phyloP scores from a whole-genome alignment of 768 basidiomycete species.

The Mycena galericulata region DNA sequence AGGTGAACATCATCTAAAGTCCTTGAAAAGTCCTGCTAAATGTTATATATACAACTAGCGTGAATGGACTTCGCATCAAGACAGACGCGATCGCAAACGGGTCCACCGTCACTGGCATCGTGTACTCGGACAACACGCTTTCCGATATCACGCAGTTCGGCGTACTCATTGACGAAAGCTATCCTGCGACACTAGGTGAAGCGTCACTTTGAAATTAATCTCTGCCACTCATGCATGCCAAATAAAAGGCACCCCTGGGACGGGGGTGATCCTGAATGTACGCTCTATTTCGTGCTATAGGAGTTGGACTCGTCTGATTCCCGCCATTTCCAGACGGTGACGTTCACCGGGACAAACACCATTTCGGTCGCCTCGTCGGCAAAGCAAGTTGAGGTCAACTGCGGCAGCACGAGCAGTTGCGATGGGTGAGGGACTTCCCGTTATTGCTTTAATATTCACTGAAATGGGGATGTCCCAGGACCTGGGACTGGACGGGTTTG shows the following conservation, averaged over 20 bases:
- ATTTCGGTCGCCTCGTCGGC: conserved; percentile 33
- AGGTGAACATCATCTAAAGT: conserved; percentile 9
- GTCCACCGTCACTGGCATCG: conserved; percentile 33
- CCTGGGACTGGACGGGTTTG: conserved; percentile 36
- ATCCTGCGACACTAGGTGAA: conserved; percentile 33
- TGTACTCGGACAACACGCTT: conserved; percentile 35
- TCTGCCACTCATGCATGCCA: no score
- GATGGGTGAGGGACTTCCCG: conserved; percentile 23
- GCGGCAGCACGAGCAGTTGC: conserved; percentile 36
- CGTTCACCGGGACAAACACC: conserved; percentile 36
- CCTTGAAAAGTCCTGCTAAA: not conserved
- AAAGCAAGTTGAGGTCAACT: conserved; percentile 37
- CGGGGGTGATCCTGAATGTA: conserved; percentile 38
- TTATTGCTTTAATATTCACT: not conserved
- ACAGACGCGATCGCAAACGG: conserved; percentile 32
- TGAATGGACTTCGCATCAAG: conserved; percentile 38
- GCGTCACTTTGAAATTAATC: no score
- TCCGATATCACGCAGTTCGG: conserved; percentile 36
- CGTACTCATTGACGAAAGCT: conserved; percentile 38
- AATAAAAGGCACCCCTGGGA: conserved; percentile 33
- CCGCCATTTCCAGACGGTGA: conserved; percentile 28
- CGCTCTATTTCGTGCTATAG: no score
- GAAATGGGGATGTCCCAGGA: conserved; percentile 10
- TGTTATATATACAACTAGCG: conserved; percentile 5
- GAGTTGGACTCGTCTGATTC: not conserved